Base-by-base conservation (phyloP, 768 basidiomycete genomes). In the Russula emetica region DNA sequence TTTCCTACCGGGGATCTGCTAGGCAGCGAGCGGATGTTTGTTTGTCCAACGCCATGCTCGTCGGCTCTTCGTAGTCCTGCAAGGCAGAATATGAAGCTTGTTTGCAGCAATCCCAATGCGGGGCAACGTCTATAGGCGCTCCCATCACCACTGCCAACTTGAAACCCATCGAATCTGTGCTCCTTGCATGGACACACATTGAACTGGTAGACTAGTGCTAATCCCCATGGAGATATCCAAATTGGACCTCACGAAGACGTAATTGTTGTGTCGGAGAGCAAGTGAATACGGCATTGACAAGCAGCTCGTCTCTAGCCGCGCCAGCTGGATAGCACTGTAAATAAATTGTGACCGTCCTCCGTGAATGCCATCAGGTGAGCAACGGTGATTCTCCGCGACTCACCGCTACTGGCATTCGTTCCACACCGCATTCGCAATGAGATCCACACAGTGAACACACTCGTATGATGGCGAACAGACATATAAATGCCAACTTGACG, bases 361-460 rank as follows among this genome's bases (percentile, higher is more conserved):
- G 16, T 13, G 20, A 36, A 20, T 34, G 34, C 42, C 55, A 55
- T 11, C 24, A 40, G 34, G 16, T 38, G 8, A 5, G 24, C 36
- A 55, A 42, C 16, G 14, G 24, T 20, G 20, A 50, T 50, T 49
- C 49, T 13, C 47, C 10, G 5, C 36, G 47, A 20, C 24, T 40
- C 58, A n/a, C 47, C 24, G 18, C 45, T 10, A 34, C 57, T 24
- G 11, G 28, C 28, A 7, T 40, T 42, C 40, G 42, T 36, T n/a
- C 30, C 22, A 3, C 7, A 38, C 22, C 22, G 2, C 22, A 26
- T 40, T 50, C 50, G 47, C 26, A 5, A 14, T 30, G 20, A 13
- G 49, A 59, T 59, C 26, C 24, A 24, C 50, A 51, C n/a, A n/a
- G n/a, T n/a, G n/a, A n/a, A n/a, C n/a, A n/a, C 26, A 30, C 34